Conservation (phyloP, 1,284 basidiomycete genomes). For the Cryptococcus maquisensis region DNA sequence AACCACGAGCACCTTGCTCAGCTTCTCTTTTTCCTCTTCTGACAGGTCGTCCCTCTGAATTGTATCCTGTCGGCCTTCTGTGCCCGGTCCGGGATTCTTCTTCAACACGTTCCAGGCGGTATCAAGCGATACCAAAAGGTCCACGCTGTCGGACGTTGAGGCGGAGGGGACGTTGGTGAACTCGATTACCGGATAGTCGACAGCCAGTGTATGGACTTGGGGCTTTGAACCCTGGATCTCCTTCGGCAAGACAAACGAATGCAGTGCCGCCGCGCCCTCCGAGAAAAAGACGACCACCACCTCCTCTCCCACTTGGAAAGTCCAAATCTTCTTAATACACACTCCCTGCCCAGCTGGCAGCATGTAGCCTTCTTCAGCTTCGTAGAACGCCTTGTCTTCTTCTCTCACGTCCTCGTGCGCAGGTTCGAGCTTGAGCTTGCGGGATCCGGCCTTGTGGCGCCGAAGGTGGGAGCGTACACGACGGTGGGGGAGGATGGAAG, state of each 20-base stretch:
- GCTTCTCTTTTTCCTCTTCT: conserved; percentile 10
- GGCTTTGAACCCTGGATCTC: conserved; percentile 6
- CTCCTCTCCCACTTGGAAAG: conserved; percentile 20
- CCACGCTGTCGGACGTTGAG: conserved; percentile 3
- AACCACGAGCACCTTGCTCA: conserved; percentile 10
- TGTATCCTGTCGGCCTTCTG: conserved; percentile 13
- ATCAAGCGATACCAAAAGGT: conserved; percentile 42
- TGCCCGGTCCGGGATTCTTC: conserved; percentile 17
- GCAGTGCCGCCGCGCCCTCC: conserved; percentile 41
- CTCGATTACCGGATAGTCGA: conserved; percentile 42
- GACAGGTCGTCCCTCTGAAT: conserved; percentile 9
- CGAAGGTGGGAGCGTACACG: conserved; percentile 50
- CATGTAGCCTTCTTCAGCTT: conserved; percentile 34
- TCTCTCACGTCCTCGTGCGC: conserved; percentile 34
- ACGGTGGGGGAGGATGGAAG: conserved; percentile 61
- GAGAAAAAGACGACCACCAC: conserved; percentile 44
- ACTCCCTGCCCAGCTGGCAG: conserved; percentile 44
- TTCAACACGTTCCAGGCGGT: conserved; percentile 34
- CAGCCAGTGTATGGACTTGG: conserved; percentile 23
- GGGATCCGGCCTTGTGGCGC: conserved; percentile 12
- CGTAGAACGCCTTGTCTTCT: conserved; percentile 27
- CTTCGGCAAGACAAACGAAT: conserved; percentile 31
- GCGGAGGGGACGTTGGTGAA: conserved; percentile 25
- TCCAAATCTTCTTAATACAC: conserved; percentile 40
- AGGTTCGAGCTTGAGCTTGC: conserved; percentile 20